Base-by-base conservation (phyloP, 768 basidiomycete species). In the Lenzites betulinus region DNA sequence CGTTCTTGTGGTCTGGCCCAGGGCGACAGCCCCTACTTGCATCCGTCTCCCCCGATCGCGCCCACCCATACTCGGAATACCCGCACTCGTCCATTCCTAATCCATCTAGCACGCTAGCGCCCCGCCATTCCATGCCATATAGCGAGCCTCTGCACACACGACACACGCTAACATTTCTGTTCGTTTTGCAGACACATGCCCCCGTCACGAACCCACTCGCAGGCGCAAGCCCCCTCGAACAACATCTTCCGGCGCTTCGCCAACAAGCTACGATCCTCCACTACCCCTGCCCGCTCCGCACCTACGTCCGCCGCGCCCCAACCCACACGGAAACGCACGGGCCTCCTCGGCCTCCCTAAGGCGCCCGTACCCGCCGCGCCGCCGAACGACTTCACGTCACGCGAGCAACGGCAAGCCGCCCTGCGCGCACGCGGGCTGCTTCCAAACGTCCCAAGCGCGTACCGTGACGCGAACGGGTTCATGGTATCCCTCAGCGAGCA, bases 401-500 rank as follows among this genome's bases (percentile, higher is more conserved):
- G 49, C n/a, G 60, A 64, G 60, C 59, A 64, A 20, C 66, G 66
- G 11, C 62, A 53, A 7, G 66, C 66, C 9, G 66, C 66, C 9
- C 51, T 66, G 25, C 58, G 58, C 38, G 66, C 66, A 5, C 57
- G 57, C 16, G 66, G 66, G 12, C 66, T 66, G 36, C 46, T 59
- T 9, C 55, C 65, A 9, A 35, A 51, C 25, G 46, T n/a, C 7
- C 18, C 42, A 9, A 35, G 33, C n/a, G 20, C 36, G 23, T 64
- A 60, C 52, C 38, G 60, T 12, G 58, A 63, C 53, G 56, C 55
- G 33, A 46, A 66, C 23, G 65, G 65, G 43, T 61, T 42, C 44
- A 64, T 63, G 65, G 54, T 64, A 12, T 42, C 66, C 2, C 50
- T 66, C 12, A 66, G 66, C 58, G 63, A 66, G 60, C 66, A 66